Base-by-base conservation (phyloP, 2,329 filamentous ascomycete genomes). In the Neocatenulostroma microsporum region DNA sequence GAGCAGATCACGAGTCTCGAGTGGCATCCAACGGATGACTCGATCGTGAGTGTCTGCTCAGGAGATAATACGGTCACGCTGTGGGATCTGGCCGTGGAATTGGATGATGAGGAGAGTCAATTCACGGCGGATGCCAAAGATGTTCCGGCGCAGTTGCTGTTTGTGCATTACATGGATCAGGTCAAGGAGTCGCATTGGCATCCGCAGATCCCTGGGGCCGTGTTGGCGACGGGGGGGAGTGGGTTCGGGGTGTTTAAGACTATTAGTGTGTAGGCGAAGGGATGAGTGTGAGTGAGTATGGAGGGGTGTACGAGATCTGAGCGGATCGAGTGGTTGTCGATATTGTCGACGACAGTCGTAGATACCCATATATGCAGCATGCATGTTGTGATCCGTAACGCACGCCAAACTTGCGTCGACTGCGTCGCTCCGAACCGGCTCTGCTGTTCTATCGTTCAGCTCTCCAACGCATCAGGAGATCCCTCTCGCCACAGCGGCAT, bases 181-280 rank as follows among this genome's bases (percentile, higher is more conserved):
- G 87, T 87, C 39, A 96, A 95, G 74, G 91, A 98, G 66, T 68
- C 88, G 24, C 91, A 98, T 66, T 98, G 91, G 89, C 89, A 96
- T 66, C 84, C 83, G 21, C 91, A 98, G 68, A 94, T 96, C 58
- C 84, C 86, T 1, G 91, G 91, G 20, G 80, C 79, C 21, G 66
- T 96, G 43, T 80, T 96, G 64, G 87, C 86, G 2, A 98, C 91
- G 1, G 91, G 91, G 8, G 82, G 87, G 55, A 80, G 80, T 62
- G 78, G 79, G 34, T 95, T 98, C 63, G 74, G 74, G 18, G 57
- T 62, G 12, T 62, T 63, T 43, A 63, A 61, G 51, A 63, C 60
- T 8, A 63, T 63, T 39, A 62, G 59, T 45, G 60, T 62, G 20
- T 62, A 53, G n/a, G n/a, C n/a, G n/a, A n/a, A n/a, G n/a, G n/a